These are phyloP conservation scores for Lentinula sp. DNA, from an alignment of 768 basidiomycete genomes.

Conservation along the genomic window DNA sequence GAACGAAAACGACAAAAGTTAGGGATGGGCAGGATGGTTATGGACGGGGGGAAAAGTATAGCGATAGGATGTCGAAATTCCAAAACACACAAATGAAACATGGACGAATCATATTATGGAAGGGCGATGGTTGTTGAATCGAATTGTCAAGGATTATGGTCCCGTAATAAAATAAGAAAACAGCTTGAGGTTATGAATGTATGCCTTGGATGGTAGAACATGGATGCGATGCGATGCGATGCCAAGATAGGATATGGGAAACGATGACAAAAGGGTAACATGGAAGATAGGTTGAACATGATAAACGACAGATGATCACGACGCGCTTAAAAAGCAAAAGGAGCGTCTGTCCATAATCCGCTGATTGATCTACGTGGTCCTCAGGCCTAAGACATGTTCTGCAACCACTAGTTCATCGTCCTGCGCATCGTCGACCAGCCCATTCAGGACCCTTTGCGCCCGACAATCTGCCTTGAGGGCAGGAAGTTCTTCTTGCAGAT, in stretches of 20 bases:
- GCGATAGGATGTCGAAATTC: slow-evolving; percentile 1
- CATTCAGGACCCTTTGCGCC: slow-evolving; percentile 19
- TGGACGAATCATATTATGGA: slow-evolving; percentile 1
- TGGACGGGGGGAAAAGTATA: not conserved
- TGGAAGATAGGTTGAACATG: not conserved
- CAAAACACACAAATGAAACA: not conserved
- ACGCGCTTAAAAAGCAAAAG: not conserved
- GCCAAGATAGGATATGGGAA: not conserved
- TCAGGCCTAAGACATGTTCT: not conserved
- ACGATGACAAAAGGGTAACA: not conserved
- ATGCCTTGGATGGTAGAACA: slow-evolving; percentile 4
- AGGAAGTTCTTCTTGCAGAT: slow-evolving; percentile 53
- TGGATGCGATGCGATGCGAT: not conserved
- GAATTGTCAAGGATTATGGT: not conserved
- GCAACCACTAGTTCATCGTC: slow-evolving; percentile 1
- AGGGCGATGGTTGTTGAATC: not conserved
- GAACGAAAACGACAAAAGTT: not conserved
- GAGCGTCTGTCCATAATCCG: not conserved
- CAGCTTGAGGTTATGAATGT: not conserved
- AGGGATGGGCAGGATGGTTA: not conserved
- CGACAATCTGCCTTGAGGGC: slow-evolving; percentile 53
- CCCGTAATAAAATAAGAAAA: not conserved
- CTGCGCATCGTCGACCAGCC: slow-evolving; percentile 10
- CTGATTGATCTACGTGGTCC: not conserved
- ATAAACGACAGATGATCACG: not conserved